phyloP scores from a whole-genome alignment of 257 asterid genomes.

The Perilla frutescens region DNA sequence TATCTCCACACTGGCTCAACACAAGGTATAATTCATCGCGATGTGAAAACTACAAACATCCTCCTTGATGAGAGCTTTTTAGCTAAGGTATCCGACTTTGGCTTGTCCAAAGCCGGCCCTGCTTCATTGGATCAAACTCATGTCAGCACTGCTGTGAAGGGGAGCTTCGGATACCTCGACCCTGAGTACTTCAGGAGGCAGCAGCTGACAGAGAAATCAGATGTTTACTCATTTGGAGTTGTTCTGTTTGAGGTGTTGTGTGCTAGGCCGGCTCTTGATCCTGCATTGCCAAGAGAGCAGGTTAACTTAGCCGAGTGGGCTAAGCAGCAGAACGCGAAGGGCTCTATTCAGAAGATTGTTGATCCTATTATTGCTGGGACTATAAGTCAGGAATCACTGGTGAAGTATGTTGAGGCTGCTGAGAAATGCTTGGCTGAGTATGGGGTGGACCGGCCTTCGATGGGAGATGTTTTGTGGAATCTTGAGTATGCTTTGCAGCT shows the following conservation, averaged over 20 bases:
- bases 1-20: constrained; percentile 96
- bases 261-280: constrained; percentile 92
- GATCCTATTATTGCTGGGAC: constrained; percentile 56
- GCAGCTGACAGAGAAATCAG: constrained; percentile 86
- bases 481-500: constrained; percentile 84
- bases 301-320: constrained; percentile 95
- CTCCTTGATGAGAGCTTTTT: constrained; percentile 76
- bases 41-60: constrained; percentile 88
- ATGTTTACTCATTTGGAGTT: constrained; percentile 89
- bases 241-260: constrained; percentile 88
- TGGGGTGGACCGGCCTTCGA: constrained; percentile 86
- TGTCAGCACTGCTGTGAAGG: constrained; percentile 96
- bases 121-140: constrained; percentile 81
- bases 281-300: constrained; percentile 82
- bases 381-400: constrained; percentile 56
- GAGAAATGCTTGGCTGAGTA: constrained; percentile 87
- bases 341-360: constrained; percentile 52
- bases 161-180: constrained; percentile 93
- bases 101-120: constrained; percentile 88
- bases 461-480: constrained; percentile 93
- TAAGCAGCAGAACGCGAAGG: constrained; percentile 71
- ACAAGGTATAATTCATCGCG: constrained; percentile 88
- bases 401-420: constrained; percentile 79
- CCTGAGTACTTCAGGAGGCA: constrained; percentile 95
- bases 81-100: constrained; percentile 86